phyloP scores from a whole-genome alignment of 1,284 basidiomycete species.

The Ceratobasidium sp. region DNA sequence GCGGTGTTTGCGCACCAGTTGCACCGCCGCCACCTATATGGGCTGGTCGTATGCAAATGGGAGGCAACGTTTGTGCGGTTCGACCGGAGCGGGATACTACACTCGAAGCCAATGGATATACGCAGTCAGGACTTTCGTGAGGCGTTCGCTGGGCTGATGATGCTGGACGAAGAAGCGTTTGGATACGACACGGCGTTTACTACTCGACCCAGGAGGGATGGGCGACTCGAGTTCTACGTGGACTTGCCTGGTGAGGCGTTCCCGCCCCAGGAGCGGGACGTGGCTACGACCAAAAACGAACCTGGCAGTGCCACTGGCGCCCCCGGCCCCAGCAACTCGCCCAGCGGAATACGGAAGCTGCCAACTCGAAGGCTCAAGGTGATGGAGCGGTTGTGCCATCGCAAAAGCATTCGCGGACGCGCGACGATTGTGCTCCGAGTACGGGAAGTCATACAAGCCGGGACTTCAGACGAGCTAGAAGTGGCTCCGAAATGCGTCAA shows the following conservation, averaged over 20 bases:
- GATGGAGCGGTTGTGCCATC: conserved; percentile 22
- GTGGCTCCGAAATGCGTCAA: no score
- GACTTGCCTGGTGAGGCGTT: conserved; percentile 24
- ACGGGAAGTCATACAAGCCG: not conserved
- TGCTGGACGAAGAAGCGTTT: no score
- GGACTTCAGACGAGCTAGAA: no score
- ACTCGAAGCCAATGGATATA: conserved; percentile 15
- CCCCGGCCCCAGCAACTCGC: not conserved
- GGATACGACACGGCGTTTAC: no score
- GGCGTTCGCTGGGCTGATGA: no score
- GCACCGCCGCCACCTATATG: conserved; percentile 27
- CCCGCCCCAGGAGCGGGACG: not conserved
- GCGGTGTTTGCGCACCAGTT: conserved; percentile 25
- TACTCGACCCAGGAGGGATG: no score
- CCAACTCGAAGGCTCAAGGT: conserved; percentile 26
- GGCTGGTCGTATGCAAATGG: not conserved
- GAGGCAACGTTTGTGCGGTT: conserved; percentile 30
- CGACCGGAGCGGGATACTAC: conserved; percentile 19
- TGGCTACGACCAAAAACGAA: not conserved
- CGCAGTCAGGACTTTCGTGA: not conserved
- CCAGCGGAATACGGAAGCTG: not conserved
- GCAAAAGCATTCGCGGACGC: conserved; percentile 23
- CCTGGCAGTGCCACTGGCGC: no score
- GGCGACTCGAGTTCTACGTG: conserved; percentile 23
- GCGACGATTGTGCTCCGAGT: conserved; percentile 31